Conservation (phyloP, 2,329 filamentous ascomycete genomes). For the Curvularia spicifera region DNA sequence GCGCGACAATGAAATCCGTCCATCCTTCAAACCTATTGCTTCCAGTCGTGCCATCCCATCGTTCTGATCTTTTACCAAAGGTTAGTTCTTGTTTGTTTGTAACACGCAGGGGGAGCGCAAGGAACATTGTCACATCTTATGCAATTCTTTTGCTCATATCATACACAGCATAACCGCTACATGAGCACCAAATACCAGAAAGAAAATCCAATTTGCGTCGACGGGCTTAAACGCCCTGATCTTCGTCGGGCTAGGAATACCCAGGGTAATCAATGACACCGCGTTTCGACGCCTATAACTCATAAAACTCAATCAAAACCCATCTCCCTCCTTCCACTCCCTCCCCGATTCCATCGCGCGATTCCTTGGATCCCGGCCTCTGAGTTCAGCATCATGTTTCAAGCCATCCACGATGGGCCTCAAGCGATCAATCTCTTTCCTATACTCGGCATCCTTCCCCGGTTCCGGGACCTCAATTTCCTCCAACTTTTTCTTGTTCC, state of each 20-base stretch:
- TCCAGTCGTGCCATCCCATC: too few relatives aligned
- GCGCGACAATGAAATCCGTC: too few relatives aligned
- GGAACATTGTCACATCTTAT: neutral
- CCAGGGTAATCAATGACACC: neutral
- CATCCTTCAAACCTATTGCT: too few relatives aligned
- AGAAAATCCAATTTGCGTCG: too few relatives aligned
- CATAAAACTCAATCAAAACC: conserved; percentile 52
- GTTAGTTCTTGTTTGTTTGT: too few relatives aligned
- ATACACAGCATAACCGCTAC: neutral
- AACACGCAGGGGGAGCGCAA: too few relatives aligned
- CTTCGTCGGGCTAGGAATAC: neutral
- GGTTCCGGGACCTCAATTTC: conserved; percentile 48
- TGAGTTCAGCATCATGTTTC: conserved; percentile 55
- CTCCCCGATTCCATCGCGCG: conserved; percentile 62
- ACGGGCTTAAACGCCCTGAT: too few relatives aligned
- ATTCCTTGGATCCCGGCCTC: conserved; percentile 59
- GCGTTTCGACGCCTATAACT: neutral
- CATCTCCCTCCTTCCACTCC: conserved; percentile 62
- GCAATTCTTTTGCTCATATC: neutral
- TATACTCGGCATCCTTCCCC: conserved; percentile 54
- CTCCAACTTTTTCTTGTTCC: conserved; percentile 39
- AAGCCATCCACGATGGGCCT: conserved; percentile 52
- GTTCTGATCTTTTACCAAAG: too few relatives aligned
- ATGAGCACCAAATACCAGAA: neutral
- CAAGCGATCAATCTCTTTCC: conserved; percentile 54